Base-by-base conservation (phyloP, 2,329 filamentous ascomycete genomes). In the Fusarium penzigii region DNA sequence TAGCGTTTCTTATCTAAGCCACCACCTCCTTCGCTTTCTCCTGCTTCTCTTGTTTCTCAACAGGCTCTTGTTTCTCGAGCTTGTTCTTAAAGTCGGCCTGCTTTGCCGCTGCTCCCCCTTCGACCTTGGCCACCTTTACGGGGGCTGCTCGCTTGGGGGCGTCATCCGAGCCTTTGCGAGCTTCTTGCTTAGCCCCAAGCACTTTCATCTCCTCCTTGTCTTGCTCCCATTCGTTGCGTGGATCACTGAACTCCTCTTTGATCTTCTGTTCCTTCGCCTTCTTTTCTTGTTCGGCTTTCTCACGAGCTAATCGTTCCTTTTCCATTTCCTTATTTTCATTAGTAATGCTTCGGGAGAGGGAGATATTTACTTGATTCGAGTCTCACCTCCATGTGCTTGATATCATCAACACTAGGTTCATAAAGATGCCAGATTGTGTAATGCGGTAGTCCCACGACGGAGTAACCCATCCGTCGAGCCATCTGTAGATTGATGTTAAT, bases 361-460 rank as follows among this genome's bases (percentile, higher is more conserved):
- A 4, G 7, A 25, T 20, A 43, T 9, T 13, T 13, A 13, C 20
- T 14, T 12, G 5, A 42, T 10, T 5, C 9, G 36, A 36, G 10
- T 5, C 39, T 53, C 71, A 86, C 85, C 77, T 92, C 93, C 94
- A 99, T 99, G 68, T 97, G 94, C 53, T 89, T 87, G 57, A 97
- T 90, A 66, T 99, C 94, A 67, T 99, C 94, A 14, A 97, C 90
- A 65, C 91, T 96, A n/a, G 94, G 94, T 73, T 99, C 94, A 77
- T 99, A 99, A 66, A 99, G 80, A 86, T 99, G 94, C 94, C 94
- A 99, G 60, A 99, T 97, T 1, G 92, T 96, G 72, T 99, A 99
- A 70, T 99, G 94, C 7, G 94, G 94, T 43, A 99, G 80, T 32
- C 94, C 94, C 52, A 99, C 89, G 16, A 99, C 94, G 0, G 92